Base-by-base conservation (phyloP, 2,329 filamentous ascomycete species). In the Botryosphaeria agaves region DNA sequence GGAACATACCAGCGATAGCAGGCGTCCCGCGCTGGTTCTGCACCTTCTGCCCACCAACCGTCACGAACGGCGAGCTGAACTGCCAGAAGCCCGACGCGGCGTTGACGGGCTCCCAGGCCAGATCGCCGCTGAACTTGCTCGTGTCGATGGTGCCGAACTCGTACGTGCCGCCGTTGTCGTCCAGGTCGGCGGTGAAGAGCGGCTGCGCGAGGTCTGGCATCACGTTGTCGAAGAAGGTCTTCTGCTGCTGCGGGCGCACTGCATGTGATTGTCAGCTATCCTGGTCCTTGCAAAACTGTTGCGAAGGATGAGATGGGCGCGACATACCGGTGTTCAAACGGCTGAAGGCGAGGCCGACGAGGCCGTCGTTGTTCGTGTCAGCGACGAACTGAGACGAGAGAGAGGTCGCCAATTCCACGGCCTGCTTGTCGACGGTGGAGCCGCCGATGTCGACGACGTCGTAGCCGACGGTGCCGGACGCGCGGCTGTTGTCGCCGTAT, bases 321-420 rank as follows among this genome's bases (percentile, higher is more conserved):
- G 12, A 23, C 20, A 7, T 23, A 23, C 20, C 20, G 8, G 25
- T 27, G 25, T 27, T 27, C 8, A 27, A n/a, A 8, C 25, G 11
- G 25, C 25, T 27, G 25, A 27, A 27, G 14, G 65, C 63, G 24
- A 75, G 54, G 26, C 71, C 71, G 32, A 76, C 54, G 14, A 76
- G 58, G 31, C 71, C 70, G 38, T 75, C 71, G 30, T 62, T 69
- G 43, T 63, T 48, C 15, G 42, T 43, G 41, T 74, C 66, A 32
- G 55, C 40, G 5, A 51, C 41, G 51, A 75, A 74, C 24, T 57
- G 38, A 1, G 49, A 35, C n/a, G n/a, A n/a, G n/a, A n/a, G n/a
- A n/a, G n/a, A n/a, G n/a, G n/a, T n/a, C n/a, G n/a, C n/a, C n/a
- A 72, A 66, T 48, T 80, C 71, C 7, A 82, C 66, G 7, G 73